Evolutionary conservation across 805 yeast species (phyloP).

Genomic region (Ogataea haglerorum): DNA sequence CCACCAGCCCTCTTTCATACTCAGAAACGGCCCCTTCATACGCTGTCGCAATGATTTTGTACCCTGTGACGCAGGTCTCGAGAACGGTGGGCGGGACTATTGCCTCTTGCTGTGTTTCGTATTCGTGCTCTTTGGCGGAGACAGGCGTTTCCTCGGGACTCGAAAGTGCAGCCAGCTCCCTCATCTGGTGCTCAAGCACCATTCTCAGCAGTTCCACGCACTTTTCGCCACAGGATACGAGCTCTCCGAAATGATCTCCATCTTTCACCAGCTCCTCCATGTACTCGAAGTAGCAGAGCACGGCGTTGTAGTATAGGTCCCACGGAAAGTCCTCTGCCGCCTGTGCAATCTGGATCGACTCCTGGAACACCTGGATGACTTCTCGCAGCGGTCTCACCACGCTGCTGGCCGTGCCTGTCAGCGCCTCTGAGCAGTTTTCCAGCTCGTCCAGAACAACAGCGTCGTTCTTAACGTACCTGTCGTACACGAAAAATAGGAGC

Average conservation of each 20-base stretch:
- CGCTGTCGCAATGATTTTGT: constrained; percentile 23
- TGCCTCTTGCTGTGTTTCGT: constrained; percentile 19
- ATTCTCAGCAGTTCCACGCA: constrained; percentile 24
- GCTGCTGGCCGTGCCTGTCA: constrained; percentile 27
- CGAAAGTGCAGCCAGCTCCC: constrained; percentile 27
- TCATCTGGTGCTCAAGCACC: constrained; percentile 28
- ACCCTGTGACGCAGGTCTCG: constrained; percentile 29
- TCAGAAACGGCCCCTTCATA: constrained; percentile 24
- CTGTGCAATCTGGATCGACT: constrained; percentile 30
- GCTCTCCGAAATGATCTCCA: constrained; percentile 11
- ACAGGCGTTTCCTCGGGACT: constrained; percentile 1
- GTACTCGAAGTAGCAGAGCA: constrained; percentile 44
- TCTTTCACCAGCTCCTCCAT: constrained; percentile 37
- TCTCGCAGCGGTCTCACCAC: constrained; percentile 39
- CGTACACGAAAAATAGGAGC: constrained; percentile 55
- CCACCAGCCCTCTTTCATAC: constrained; percentile 4
- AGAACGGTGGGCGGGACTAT: constrained; percentile 26
- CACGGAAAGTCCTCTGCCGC: constrained; percentile 23
- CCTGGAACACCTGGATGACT: constrained; percentile 40
- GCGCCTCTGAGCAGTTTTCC: constrained; percentile 32
- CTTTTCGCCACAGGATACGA: constrained; percentile 19
- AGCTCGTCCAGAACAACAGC: constrained; percentile 37
- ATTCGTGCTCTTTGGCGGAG: not conserved
- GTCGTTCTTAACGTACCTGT: constrained; percentile 46
- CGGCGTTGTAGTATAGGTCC: constrained; percentile 47